Conservation (phyloP, 2,329 filamentous ascomycete genomes). For the Botryotinia calthae region DNA sequence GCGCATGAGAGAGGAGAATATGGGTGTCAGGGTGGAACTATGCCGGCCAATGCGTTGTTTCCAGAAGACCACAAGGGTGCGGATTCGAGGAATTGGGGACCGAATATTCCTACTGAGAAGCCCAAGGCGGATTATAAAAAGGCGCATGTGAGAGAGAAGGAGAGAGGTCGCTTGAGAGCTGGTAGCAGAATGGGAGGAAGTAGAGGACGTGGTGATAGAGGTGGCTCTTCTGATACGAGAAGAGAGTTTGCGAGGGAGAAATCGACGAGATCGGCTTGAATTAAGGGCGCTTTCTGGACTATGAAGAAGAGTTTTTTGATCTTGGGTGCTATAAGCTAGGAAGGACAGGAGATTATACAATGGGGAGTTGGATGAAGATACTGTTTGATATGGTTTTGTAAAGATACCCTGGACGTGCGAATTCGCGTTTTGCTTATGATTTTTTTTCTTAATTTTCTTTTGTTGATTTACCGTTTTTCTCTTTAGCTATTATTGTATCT, state of each 20-base stretch:
- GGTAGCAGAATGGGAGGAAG: not conserved
- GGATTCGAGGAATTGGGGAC: not conserved
- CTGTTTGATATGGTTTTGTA: not conserved
- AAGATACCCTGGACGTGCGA: not conserved
- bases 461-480: not conserved
- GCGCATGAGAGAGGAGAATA: slow-evolving; percentile 6
- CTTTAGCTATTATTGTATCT: not conserved
- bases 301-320: too few relatives aligned
- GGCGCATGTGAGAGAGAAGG: not conserved
- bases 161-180: not conserved
- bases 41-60: not conserved
- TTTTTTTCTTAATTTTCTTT: not conserved
- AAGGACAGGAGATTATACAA: too few relatives aligned
- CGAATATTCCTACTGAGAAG: not conserved
- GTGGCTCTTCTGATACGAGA: not conserved
- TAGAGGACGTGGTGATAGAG: not conserved
- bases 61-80: not conserved
- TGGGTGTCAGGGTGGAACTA: not conserved
- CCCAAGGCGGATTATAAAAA: not conserved
- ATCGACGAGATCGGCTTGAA: not conserved
- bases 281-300: not conserved
- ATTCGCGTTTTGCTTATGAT: not conserved
- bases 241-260: not conserved
- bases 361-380: not conserved
- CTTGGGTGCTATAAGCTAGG: not conserved